Evolutionary conservation across 805 yeast species (phyloP).

Genomic region (Metschnikowia peoriensis): DNA sequence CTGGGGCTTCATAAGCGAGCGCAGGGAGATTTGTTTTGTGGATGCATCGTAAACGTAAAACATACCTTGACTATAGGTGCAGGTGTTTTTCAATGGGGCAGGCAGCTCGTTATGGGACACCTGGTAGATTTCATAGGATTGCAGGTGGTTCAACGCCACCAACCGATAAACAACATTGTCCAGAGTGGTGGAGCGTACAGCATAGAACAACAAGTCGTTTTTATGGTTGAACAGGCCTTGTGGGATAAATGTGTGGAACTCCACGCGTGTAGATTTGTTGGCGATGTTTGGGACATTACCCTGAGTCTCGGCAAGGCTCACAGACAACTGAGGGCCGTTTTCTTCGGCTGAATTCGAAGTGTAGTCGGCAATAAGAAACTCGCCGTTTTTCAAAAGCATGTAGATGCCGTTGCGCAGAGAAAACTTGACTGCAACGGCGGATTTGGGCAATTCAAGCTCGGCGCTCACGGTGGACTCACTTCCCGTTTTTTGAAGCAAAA

Average conservation of each 20-base stretch:
- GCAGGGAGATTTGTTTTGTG: slow-evolving; percentile 19
- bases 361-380: slow-evolving; percentile 19
- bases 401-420: slow-evolving; percentile 19
- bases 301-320: slow-evolving; percentile 7
- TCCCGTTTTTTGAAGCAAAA: slow-evolving; percentile 13
- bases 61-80: slow-evolving; percentile 24
- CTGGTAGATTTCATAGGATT: slow-evolving; percentile 25
- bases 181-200: slow-evolving; percentile 9
- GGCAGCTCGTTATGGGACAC: slow-evolving; percentile 9
- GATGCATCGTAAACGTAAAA: slow-evolving; percentile 24
- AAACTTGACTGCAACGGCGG: slow-evolving; percentile 16
- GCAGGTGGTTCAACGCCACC: slow-evolving; percentile 23
- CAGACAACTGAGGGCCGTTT: slow-evolving; percentile 2
- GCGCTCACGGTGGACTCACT: slow-evolving; percentile 14
- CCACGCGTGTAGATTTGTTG: slow-evolving; percentile 19
- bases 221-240: slow-evolving; percentile 20
- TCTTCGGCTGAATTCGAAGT: neutral
- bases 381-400: slow-evolving; percentile 30
- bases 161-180: slow-evolving; percentile 23
- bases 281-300: slow-evolving; percentile 11
- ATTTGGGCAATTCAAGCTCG: slow-evolving; percentile 8
- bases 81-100: neutral
- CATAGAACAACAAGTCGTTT: slow-evolving; percentile 26
- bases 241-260: slow-evolving; percentile 29
- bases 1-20: slow-evolving; percentile 25